Base-by-base conservation (phyloP, 108 stramenopile species). In the Craspedostauros australis region DNA sequence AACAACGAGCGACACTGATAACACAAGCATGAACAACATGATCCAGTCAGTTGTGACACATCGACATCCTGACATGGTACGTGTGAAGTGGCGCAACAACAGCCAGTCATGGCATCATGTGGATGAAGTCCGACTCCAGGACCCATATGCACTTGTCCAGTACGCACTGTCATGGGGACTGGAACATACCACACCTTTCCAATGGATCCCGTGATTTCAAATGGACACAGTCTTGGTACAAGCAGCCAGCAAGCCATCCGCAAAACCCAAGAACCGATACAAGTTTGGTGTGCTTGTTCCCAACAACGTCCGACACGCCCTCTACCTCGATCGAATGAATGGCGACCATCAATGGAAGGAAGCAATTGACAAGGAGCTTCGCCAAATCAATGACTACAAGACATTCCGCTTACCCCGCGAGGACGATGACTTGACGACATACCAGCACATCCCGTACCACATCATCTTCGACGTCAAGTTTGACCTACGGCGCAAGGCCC, bases 261-360 rank as follows among this genome's bases (percentile, higher is more conserved):
- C 12, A 15, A 31, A 16, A 22, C 18, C 42, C 15, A 32, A 41
- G 1, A 46, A 46, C n/a, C n/a, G n/a, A 22, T 66, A 66, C 62
- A 63, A 57, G 56, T 73, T 54, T 37, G 72, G 66, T 23, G 19
- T 48, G 11, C 28, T 58, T 11, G 41, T 73, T 0, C 61, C 72
- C 23, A 22, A 53, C 0, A 40, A 41, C 29, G 16, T 28, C 8
- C 38, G 41, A 41, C 53, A 73, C 5, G 66, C 72, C 2, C 11
- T 53, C 0, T 26, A 18, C 6, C 4, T 68, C 9, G 66, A 68
- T 20, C 12, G 16, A 2, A 31, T 8, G 0, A 68, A 68, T 33
- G 62, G 68, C 0, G 60, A 75, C 23, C 58, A 27, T 2, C 4
- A 6, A 27, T 75, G 73, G 68, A 4, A 25, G 2, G 68, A 75